A percentile compares a stretch with the other conserved stretches of the same genome.
Evolutionary conservation across 75 land plant species (phyloP).

Genomic region (Isoetes taiwanensis): DNA sequence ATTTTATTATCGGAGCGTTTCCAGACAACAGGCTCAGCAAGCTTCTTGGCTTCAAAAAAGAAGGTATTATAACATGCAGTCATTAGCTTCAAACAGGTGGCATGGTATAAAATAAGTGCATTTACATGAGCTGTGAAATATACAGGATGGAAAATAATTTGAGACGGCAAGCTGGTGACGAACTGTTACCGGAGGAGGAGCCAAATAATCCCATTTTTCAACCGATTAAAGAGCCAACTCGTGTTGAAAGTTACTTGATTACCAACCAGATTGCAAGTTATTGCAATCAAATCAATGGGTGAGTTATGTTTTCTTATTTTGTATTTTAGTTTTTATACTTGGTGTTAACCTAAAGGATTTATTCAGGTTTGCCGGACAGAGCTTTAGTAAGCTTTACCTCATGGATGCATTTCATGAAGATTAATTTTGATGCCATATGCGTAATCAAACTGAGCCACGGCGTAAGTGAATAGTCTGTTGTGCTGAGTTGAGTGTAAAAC

Average conservation of each 20-base stretch:
- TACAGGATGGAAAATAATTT: conserved; percentile 70
- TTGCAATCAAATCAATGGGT: conserved; percentile 97
- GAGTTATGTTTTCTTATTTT: conserved; percentile 9
- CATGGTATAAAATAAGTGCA: too few relatives aligned
- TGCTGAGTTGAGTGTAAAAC: too few relatives aligned
- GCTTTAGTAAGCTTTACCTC: conserved; percentile 56
- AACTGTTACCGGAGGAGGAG: conserved; percentile 90
- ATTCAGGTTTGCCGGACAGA: conserved; percentile 78
- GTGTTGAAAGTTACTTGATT: conserved; percentile 79
- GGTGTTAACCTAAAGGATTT: not conserved
- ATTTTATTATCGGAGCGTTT: conserved; percentile 68
- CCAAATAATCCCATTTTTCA: conserved; percentile 81
- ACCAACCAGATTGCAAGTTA: conserved; percentile 83
- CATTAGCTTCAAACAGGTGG: not conserved
- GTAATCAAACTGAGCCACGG: too few relatives aligned
- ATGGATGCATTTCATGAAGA: conserved; percentile 60
- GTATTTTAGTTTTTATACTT: not conserved
- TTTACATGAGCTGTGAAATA: conserved; percentile 3
- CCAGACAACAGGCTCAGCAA: conserved; percentile 91
- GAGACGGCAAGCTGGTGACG: conserved; percentile 75
- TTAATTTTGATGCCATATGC: not conserved
- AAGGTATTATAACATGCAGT: conserved; percentile 32
- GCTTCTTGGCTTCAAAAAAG: conserved; percentile 94
- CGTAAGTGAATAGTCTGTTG: too few relatives aligned
- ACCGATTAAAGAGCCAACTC: conserved; percentile 75